Evolutionary conservation across 148 eudicot species (phyloP), one percentile per base, ranked within the genome.

Genomic region (Euryodendron excelsum): DNA sequence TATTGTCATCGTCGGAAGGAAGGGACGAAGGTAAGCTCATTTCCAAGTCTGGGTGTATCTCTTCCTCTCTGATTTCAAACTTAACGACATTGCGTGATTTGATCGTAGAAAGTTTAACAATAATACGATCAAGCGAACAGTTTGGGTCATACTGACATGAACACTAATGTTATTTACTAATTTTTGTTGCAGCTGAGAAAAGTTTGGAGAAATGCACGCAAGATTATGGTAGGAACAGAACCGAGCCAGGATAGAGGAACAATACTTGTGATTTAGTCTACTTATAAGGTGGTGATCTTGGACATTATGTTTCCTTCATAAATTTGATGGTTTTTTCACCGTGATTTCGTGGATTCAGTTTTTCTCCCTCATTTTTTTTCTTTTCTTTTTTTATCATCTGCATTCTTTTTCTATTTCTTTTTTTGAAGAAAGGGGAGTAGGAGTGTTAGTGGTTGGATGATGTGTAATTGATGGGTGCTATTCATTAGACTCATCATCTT

Each of bases 151-250:
- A 36, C 18, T 73, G 33, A 27, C 15, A 20, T 65, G 45, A 59
- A 21, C 14, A 4, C 58, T 33, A 23, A 68, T 52, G 13, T 25
- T 59, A 9, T 27, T 67, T 62, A 4, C 52, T 36, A 3, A 23
- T 64, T 30, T 77, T 37, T 78, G 55, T 84, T 91, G 92, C 94
- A 95, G 99, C 80, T 98, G 99, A 36, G 97, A 93, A 81, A 88
- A 78, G 74, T 93, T 93, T 71, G 93, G 92, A 82, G 97, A 93
- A 78, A 87, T 73, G 87, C 93, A 91, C 23, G 97, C 97, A 20
- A 93, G 93, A 82, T 62, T 86, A 78, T 93, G 97, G 97, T 93
- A 95, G 97, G 97, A 91, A 87, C 89, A 86, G 80, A 91, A 93
- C 87, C 87, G 89, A 85, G 93, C 92, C 74, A 85, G 97, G 81